Evolutionary conservation across 1,284 basidiomycete genomes (phyloP), one percentile per base, ranked within the genome.

Genomic region (Coniferiporia sulphurascens): DNA sequence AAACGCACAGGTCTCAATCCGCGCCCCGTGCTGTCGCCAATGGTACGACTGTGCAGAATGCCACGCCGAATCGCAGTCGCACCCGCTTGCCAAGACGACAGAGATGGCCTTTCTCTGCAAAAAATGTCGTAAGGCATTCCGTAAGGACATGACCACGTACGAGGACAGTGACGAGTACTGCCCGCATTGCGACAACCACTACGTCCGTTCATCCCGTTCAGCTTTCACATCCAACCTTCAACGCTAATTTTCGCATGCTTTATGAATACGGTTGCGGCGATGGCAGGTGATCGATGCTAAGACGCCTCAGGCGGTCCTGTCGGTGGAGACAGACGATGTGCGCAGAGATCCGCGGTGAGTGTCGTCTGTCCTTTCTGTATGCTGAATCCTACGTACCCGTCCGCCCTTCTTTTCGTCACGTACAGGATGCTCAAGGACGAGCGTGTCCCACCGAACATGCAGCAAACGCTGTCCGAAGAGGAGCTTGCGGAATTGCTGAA

Each of bases 131-230:
- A 95, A 95, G 74, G 95, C 93, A 1, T 98, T 99, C 73, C 76
- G 96, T 63, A 98, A 99, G 75, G 93, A 98, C 72, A 93, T 98
- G 88, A 66, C 79, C 0, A 76, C 73, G 32, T 98, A 93, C 70
- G 97, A 99, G 69, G 94, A 97, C 71, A 91, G 91, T 65, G 96
- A 99, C 71, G 96, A 99, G 75, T 98, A 88, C 72, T 99, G 97
- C 71, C 96, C 97, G 0, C 90, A 98, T 74, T 98, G 96, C 71
- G 95, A 97, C 73, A 98, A 99, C 71, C 93, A 95, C 71, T 98
- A 95, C 72, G 95, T 96, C 72, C 68, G 89, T 79, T 38, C 48
- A 53, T 53, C n/a, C 27, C 27, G 5, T 27, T 27, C 27, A 27
- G 27, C 27, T 27, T 27, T 27, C 27, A 27, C 27, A 27, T 27